Evolutionary conservation across 2,329 filamentous ascomycete genomes (phyloP), one percentile per base, ranked within the genome.

Genomic region (Verticillium dahliae): DNA sequence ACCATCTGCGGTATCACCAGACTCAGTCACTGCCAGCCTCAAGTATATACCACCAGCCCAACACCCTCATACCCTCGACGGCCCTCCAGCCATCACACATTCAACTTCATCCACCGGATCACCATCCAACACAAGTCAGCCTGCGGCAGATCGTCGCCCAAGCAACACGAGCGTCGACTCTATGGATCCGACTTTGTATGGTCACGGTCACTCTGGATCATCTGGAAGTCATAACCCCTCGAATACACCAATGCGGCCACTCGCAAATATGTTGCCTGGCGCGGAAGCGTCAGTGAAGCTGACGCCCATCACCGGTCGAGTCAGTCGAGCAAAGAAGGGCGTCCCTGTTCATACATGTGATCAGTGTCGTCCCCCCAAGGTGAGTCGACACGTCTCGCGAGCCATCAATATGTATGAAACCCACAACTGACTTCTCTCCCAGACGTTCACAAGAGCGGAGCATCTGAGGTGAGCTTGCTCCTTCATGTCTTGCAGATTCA

Each of bases 401-500:
- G 7, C 27, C 27, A 4, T 27, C 27, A 27, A 35, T 15, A 7
- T 9, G 10, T 4, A 15, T 27, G n/a, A 52, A 15, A 14, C 9
- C 2, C 54, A n/a, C 14, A 2, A 34, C 27, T 62, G 31, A 22
- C 54, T 41, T 55, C 31, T 64, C 54, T 13, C 33, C 41, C 62
- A 87, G 85, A 86, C 82, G 1, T 87, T 87, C 64, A 86, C 84
- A 13, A 77, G 85, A 68, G 85, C 85, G 35, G 85, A 87, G 68
- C 85, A 87, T 72, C 72, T 87, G 52, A 83, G 83, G 84, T 87
- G 66, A 71, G 70, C 22, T 13, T 50, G 27, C 45, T 50, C 7
- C 11, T 22, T 27, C 6, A 50, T 22, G n/a, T n/a, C 15, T 50
- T 6, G 39, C 27, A 45, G n/a, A 18, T 15, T 6, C 39, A n/a